These are phyloP conservation scores for Russula dissimulans DNA, from an alignment of 768 basidiomycete species.

Conservation along the genomic window DNA sequence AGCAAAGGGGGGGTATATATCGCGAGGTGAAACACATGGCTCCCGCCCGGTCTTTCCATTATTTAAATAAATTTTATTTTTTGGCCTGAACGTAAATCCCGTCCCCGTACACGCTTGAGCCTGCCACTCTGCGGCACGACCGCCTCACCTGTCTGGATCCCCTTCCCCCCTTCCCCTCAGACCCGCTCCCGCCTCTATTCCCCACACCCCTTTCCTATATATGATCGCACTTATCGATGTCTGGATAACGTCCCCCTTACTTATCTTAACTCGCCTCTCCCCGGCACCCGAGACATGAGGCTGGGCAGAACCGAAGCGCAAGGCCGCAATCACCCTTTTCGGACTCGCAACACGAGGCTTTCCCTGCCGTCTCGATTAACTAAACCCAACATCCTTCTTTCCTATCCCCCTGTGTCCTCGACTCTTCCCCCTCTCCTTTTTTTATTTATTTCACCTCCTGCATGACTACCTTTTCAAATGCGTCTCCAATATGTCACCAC, in stretches of 20 bases:
- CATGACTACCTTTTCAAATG: background rate
- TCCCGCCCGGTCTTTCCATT: background rate
- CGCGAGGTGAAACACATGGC: conserved; percentile 29
- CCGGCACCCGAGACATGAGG: conserved; percentile 17
- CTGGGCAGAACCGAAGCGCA: conserved; percentile 10
- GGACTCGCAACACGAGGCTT: conserved; percentile 8
- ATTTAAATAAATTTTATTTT: conserved; percentile 1
- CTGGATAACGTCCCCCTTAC: background rate
- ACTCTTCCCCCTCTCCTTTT: background rate
- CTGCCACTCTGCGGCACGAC: conserved; percentile 1
- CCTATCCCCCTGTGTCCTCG: conserved; percentile 1
- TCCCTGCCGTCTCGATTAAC: background rate
- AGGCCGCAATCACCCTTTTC: conserved; percentile 14
- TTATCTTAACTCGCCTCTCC: background rate
- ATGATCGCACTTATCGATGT: conserved; percentile 7
- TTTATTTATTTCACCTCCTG: background rate
- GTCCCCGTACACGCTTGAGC: conserved; percentile 1
- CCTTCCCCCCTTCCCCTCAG: background rate
- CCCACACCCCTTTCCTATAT: conserved; percentile 9
- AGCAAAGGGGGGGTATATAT: conserved; percentile 28
- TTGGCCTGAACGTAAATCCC: conserved; percentile 11
- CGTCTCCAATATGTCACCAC: background rate
- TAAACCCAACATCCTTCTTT: background rate
- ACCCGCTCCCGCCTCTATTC: background rate
- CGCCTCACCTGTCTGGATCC: background rate